Base-by-base conservation (phyloP, 2,329 filamentous ascomycete genomes). In the Grosmannia clavigera region DNA sequence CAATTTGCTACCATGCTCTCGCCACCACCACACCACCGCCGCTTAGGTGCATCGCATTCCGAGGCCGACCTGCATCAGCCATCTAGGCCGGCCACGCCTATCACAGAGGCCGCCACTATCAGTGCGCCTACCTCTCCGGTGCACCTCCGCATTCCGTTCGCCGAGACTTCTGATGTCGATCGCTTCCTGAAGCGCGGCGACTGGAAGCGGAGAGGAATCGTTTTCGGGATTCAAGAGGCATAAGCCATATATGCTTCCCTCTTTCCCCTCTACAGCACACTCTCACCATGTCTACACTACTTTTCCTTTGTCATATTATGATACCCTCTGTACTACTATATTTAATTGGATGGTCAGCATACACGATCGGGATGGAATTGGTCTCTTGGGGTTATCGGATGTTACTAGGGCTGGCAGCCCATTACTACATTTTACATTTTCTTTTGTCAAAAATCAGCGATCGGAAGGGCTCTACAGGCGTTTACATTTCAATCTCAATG, bases 171-270 rank as follows among this genome's bases (percentile, higher is more conserved):
- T 29, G 67, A 66, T 27, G 61, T 66, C 6, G 68, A 69, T 33
- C 63, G 66, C 40, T 70, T 67, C 48, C 62, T 72, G 19, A 69
- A 68, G 64, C 66, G 70, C 2, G 71, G 71, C 57, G 69, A 66
- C 57, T 73, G 71, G 71, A 73, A 73, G 67, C 65, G 71, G 25
- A 62, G 69, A 5, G 71, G 68, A 27, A 71, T 73, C 48, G 66
- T 72, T 55, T 73, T 73, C 60, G 61, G 55, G 31, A 67, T 67
- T 25, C 68, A 69, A 9, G 68, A 71, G 57, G 64, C 58, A 19
- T 71, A 27, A 19, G n/a, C 56, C 16, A 16, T 31, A 14, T 2
- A 16, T 10, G 19, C 58, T 19, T n/a, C 19, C 27, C 48, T 6
- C n/a, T 25, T 40, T 38, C 19, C 46, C n/a, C n/a, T 29, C 31